A percentile compares a stretch with the other conserved stretches of the same genome.
Conservation (phyloP, 352 stramenopile genomes). For the Phytophthora kernoviae region DNA sequence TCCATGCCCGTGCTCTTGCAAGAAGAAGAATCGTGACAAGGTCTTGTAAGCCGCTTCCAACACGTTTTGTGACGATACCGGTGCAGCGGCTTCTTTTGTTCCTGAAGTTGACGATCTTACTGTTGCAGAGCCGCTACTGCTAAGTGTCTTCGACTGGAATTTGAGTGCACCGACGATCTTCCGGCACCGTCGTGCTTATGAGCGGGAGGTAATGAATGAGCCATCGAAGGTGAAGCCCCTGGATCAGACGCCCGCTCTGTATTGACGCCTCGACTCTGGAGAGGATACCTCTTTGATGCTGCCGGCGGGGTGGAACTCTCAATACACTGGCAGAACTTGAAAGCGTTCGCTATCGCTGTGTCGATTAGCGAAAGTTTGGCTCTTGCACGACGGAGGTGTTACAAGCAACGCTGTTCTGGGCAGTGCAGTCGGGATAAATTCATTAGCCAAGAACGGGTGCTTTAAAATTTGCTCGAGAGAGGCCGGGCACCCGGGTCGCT, state of each 20-base stretch:
- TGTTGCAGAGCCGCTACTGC: slow-evolving; percentile 12
- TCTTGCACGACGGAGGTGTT: slow-evolving; percentile 70
- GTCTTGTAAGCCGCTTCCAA: slow-evolving; percentile 63
- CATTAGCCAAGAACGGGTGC: slow-evolving; percentile 77
- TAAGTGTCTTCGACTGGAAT: slow-evolving; percentile 13
- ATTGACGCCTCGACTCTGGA: slow-evolving; percentile 45
- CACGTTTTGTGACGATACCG: slow-evolving; percentile 24
- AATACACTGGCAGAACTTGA: slow-evolving; percentile 27
- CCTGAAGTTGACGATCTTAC: slow-evolving; percentile 1
- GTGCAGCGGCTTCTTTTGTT: slow-evolving; percentile 7
- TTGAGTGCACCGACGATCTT: slow-evolving; percentile 11
- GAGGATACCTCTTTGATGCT: slow-evolving; percentile 38
- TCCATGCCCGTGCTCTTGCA: slow-evolving; percentile 55
- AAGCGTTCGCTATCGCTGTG: slow-evolving; percentile 31
- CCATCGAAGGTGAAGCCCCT: slow-evolving; percentile 14
- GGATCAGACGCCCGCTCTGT: slow-evolving; percentile 38
- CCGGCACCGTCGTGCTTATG: slow-evolving; percentile 21
- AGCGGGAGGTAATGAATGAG: slow-evolving; percentile 24
- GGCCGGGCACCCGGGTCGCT: slow-evolving; percentile 68
- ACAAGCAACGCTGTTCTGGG: slow-evolving; percentile 69
- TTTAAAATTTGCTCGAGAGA: slow-evolving; percentile 79
- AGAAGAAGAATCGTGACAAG: slow-evolving; percentile 65
- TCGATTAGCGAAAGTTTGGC: slow-evolving; percentile 22
- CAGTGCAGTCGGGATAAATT: slow-evolving; percentile 58
- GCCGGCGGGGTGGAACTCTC: slow-evolving; percentile 25